Evolutionary conservation across 805 yeast species (phyloP).

Genomic region (Candida morakotiae): DNA sequence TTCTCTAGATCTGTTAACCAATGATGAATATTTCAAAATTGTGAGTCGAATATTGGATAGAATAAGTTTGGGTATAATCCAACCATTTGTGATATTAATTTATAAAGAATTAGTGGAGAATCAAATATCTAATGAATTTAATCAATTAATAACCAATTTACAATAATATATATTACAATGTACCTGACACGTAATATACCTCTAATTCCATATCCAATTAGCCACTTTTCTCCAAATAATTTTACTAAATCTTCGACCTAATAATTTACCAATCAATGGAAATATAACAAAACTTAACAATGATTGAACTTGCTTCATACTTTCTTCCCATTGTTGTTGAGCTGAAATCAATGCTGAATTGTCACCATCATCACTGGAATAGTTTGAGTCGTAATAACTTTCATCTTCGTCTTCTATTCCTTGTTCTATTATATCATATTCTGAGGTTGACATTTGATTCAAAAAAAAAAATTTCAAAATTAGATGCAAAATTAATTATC

Average conservation of each 20-base stretch:
- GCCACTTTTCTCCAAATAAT: conserved; percentile 34
- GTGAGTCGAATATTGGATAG: conserved; percentile 24
- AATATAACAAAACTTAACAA: conserved; percentile 55
- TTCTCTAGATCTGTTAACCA: conserved; percentile 18
- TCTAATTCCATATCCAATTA: conserved; percentile 18
- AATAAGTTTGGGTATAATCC: conserved; percentile 31
- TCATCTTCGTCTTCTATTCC: conserved; percentile 11
- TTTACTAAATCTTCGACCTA: conserved; percentile 60
- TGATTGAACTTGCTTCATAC: conserved; percentile 54
- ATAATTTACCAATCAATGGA: conserved; percentile 62
- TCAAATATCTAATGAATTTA: conserved; percentile 26
- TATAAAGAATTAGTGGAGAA: conserved; percentile 28
- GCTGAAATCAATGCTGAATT: conserved; percentile 34
- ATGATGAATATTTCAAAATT: conserved; percentile 28
- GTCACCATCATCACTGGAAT: conserved; percentile 9
- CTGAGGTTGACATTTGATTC: conserved; percentile 1
- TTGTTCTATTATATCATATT: conserved; percentile 8
- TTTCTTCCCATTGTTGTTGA: conserved; percentile 73
- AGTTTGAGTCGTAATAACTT: conserved; percentile 13
- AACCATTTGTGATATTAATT: conserved; percentile 31
- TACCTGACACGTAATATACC: background rate
- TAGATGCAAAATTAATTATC: conserved; percentile 5
- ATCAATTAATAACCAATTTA: conserved; percentile 17
- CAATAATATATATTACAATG: conserved; percentile 1
- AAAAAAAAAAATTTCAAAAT: conserved; percentile 1